phyloP scores from a whole-genome alignment of 768 basidiomycete species.

The Cystofilobasidium ferigula region DNA sequence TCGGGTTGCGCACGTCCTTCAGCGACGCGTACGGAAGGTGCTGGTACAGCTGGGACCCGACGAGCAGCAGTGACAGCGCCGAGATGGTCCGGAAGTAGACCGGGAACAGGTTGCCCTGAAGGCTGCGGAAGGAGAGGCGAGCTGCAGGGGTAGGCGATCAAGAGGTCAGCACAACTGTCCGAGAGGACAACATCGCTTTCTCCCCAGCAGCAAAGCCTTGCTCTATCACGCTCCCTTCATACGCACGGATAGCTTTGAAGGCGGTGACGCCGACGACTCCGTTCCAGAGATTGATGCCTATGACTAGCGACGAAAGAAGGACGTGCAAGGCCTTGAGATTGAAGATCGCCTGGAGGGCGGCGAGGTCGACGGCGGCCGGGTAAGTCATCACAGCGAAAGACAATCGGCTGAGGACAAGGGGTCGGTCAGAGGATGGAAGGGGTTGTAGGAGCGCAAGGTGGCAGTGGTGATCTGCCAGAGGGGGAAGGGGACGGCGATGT shows the following conservation, averaged over 20 bases:
- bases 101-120: conserved; percentile 5
- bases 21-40: conserved; percentile 50
- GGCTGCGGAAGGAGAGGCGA: neutral
- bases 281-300: conserved; percentile 4
- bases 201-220: no score
- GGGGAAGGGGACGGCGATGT: no score
- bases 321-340: neutral
- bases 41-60: conserved; percentile 37
- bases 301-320: neutral
- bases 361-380: neutral
- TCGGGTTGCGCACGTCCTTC: conserved; percentile 34
- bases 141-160: neutral
- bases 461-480: no score
- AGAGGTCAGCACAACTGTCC: neutral
- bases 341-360: neutral
- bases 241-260: conserved; percentile 3
- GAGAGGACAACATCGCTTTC: no score
- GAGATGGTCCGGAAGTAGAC: conserved; percentile 1
- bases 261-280: neutral
- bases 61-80: neutral
- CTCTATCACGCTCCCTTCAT: no score
- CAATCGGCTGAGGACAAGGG: no score
- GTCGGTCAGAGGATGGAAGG: no score
- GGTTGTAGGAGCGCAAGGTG: no score
- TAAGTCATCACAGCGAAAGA: neutral